Conservation (phyloP, 345 rosid species). For the Crucihimalaya himalaica region DNA sequence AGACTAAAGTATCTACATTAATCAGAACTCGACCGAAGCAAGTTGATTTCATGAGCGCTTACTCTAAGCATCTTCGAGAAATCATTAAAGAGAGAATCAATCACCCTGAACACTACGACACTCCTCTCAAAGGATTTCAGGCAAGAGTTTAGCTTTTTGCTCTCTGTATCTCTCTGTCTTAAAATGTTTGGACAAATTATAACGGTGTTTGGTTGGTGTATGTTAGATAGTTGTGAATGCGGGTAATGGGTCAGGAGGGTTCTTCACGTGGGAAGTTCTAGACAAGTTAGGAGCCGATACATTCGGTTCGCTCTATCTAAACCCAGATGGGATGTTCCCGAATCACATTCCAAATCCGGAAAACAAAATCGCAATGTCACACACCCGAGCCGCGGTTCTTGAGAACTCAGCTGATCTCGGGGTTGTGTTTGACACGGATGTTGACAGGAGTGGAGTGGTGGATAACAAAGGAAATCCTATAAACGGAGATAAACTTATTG, state of each 20-base stretch:
- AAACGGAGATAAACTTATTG: conserved; percentile 88
- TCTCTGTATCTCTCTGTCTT: not conserved
- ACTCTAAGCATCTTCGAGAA: conserved; percentile 64
- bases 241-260: conserved; percentile 95
- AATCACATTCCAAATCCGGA: conserved; percentile 95
- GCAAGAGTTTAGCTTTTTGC: conserved; percentile 40
- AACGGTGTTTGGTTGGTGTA: conserved; percentile 12
- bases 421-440: conserved; percentile 95
- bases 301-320: conserved; percentile 77
- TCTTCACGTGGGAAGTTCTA: conserved; percentile 82
- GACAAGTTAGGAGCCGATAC: conserved; percentile 95
- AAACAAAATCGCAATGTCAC: conserved; percentile 83
- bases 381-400: conserved; percentile 76
- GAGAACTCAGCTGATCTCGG: conserved; percentile 79
- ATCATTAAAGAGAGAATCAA: conserved; percentile 76
- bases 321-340: conserved; percentile 92
- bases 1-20: conserved; percentile 61
- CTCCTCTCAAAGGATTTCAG: conserved; percentile 84
- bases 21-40: conserved; percentile 45
- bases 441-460: conserved; percentile 90
- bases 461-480: conserved; percentile 78
- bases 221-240: conserved; percentile 82
- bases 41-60: conserved; percentile 82
- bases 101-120: conserved; percentile 77
- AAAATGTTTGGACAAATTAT: not conserved